Evolutionary conservation across 257 asterid species (phyloP).

Genomic region (Solanum sejunctum): DNA sequence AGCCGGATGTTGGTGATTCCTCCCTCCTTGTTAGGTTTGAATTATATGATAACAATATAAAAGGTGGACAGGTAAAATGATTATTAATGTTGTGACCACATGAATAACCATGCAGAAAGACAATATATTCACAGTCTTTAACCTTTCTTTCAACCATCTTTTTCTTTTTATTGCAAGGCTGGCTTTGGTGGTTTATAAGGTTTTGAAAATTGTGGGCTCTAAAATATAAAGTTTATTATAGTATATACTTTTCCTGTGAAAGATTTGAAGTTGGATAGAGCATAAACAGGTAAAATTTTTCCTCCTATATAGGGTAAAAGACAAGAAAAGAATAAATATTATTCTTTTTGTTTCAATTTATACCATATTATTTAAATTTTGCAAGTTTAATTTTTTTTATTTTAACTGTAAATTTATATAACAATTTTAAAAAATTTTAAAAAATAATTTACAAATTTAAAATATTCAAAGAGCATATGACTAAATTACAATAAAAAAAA

Average conservation of each 20-base stretch:
- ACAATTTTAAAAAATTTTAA: not conserved
- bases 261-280: not conserved
- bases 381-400: not conserved
- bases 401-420: not conserved
- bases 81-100: not conserved
- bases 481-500: too few relatives aligned
- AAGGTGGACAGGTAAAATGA: not conserved
- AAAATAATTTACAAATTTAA: not conserved
- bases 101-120: not conserved
- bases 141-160: not conserved
- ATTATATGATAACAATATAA: not conserved
- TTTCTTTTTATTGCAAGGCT: not conserved
- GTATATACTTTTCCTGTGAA: not conserved
- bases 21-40: not conserved
- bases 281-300: not conserved
- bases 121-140: slow-evolving; percentile 3
- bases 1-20: not conserved
- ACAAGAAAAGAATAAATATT: not conserved
- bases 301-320: not conserved
- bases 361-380: not conserved
- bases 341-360: not conserved
- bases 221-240: not conserved
- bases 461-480: too few relatives aligned
- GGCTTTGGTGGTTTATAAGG: not conserved
- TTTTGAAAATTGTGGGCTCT: slow-evolving; percentile 3